Percentiles rank a stretch among this genome's conserved stretches.
These are phyloP conservation scores for Rhododendron mucronatum DNA, from an alignment of 148 eudicot species.

Conservation along the genomic window DNA sequence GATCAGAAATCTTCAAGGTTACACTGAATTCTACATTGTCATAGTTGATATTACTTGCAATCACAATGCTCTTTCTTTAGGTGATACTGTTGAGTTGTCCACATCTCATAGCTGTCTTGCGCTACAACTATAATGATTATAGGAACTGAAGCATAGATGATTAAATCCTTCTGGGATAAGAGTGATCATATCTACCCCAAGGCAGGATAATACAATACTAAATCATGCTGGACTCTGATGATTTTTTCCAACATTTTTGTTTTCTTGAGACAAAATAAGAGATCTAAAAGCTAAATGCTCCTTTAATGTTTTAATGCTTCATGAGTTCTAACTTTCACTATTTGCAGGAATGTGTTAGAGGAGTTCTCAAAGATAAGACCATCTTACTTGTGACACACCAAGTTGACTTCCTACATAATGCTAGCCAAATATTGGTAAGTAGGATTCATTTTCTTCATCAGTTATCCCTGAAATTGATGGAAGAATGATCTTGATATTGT, in stretches of 20 bases:
- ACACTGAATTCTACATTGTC: background rate
- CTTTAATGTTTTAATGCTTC: background rate
- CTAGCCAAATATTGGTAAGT: constrained; percentile 33
- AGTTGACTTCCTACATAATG: constrained; percentile 51
- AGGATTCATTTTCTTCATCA: background rate
- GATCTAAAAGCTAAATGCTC: background rate
- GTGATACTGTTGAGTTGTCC: background rate
- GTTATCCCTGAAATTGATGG: background rate
- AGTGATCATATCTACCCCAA: no score
- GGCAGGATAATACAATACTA: background rate
- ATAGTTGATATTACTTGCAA: background rate
- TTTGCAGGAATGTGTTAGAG: constrained; percentile 48
- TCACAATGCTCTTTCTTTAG: background rate
- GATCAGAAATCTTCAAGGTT: constrained; percentile 26
- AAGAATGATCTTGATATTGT: background rate
- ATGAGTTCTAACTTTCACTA: background rate
- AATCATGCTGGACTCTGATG: background rate
- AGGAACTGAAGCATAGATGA: background rate
- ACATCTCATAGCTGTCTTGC: background rate
- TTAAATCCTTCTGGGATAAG: background rate
- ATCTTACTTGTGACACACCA: constrained; percentile 51
- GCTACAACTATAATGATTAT: background rate
- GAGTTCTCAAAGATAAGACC: constrained; percentile 40
- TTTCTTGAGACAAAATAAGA: background rate
- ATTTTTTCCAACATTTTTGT: background rate